A percentile compares a stretch with the other conserved stretches of the same genome.
Conservation (phyloP, 495 filamentous ascomycete genomes). For the Neurospora sublineolata region DNA sequence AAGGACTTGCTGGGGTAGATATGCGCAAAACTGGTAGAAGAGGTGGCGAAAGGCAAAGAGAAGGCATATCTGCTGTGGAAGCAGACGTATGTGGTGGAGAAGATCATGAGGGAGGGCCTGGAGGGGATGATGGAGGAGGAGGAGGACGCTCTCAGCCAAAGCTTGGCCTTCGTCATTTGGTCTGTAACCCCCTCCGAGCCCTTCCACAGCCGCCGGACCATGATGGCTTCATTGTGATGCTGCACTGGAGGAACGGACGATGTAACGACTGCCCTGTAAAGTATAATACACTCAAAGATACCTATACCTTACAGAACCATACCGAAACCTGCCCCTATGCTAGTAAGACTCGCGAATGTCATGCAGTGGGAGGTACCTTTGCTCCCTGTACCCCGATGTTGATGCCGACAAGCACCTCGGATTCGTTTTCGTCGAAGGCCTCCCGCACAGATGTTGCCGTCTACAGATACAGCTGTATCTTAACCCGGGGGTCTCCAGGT, state of each 20-base stretch:
- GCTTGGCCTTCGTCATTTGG: accelerated
- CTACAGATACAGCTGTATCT: background rate
- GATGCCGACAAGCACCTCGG: too few species aligned
- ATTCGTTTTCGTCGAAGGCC: background rate
- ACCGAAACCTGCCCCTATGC: background rate
- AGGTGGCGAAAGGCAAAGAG: background rate
- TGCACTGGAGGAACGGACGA: background rate
- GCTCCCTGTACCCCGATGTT: background rate
- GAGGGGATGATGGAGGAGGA: background rate
- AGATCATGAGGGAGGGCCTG: background rate
- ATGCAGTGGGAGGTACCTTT: background rate
- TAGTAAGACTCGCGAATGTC: background rate
- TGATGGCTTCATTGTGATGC: background rate
- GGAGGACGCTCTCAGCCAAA: accelerated
- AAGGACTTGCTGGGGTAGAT: background rate
- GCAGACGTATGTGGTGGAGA: background rate
- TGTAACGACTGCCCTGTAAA: background rate
- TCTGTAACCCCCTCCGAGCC: accelerated
- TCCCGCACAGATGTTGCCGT: accelerated
- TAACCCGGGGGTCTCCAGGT: background rate
- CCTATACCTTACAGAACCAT: background rate
- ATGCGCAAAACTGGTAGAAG: background rate
- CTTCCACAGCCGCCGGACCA: background rate
- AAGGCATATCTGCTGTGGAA: background rate
- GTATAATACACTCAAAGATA: background rate